Percentiles rank a stretch among this genome's conserved stretches.
phyloP scores from a whole-genome alignment of 352 stramenopile genomes.

The Elongisporangium anandrum region DNA sequence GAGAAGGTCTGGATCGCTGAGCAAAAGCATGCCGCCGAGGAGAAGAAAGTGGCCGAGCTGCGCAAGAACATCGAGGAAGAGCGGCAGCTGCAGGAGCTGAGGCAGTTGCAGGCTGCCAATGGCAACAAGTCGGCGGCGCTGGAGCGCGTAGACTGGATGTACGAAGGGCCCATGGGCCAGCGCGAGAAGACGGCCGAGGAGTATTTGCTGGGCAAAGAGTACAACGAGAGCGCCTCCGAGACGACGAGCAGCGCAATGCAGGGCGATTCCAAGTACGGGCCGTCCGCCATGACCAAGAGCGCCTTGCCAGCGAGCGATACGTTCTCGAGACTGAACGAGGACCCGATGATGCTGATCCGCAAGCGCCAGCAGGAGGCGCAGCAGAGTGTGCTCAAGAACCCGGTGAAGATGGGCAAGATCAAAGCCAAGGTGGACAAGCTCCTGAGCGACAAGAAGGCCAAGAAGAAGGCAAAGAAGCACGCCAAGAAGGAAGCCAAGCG shows the following conservation, averaged over 20 bases:
- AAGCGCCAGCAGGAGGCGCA: conserved; percentile 72
- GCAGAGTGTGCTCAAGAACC: conserved; percentile 86
- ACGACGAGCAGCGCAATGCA: no score
- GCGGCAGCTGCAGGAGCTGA: conserved; percentile 93
- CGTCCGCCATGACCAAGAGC: conserved; percentile 49
- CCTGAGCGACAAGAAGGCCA: conserved; percentile 70
- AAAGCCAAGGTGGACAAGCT: conserved; percentile 76
- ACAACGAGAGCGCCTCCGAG: conserved; percentile 54
- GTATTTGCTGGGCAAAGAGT: conserved; percentile 93
- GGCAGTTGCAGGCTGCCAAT: conserved; percentile 85
- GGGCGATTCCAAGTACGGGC: conserved; percentile 58
- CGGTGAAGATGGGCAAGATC: conserved; percentile 89
- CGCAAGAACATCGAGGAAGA: conserved; percentile 96
- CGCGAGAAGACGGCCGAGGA: conserved; percentile 76
- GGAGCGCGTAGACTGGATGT: conserved; percentile 96
- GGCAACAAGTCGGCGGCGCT: conserved; percentile 72
- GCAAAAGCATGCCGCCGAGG: conserved; percentile 92
- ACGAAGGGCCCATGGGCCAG: conserved; percentile 88
- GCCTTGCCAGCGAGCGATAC: conserved; percentile 78
- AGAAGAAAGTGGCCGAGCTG: conserved; percentile 93
- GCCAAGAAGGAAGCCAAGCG: conserved; percentile 65
- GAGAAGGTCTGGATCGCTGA: conserved; percentile 97
- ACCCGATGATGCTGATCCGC: conserved; percentile 96
- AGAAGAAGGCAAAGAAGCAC: conserved; percentile 65
- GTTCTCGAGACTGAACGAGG: conserved; percentile 93